Conservation (phyloP, 441 rosid genomes). For the Euphorbia schlechtendalii region DNA sequence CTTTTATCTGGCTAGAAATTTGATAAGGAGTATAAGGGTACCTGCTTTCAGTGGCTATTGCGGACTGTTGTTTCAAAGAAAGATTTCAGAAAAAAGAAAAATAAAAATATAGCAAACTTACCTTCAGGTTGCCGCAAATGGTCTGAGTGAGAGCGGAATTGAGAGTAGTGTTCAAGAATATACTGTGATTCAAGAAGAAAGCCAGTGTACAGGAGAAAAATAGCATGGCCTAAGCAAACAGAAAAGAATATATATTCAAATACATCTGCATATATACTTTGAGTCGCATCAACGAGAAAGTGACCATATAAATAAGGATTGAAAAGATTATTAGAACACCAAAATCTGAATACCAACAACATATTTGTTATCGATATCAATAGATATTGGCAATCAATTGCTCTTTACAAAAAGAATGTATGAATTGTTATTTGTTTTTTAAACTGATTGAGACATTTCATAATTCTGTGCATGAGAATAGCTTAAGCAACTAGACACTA, state of each 20-base stretch:
- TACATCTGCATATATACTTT: constrained; percentile 1
- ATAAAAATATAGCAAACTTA: constrained; percentile 19
- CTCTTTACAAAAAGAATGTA: background rate
- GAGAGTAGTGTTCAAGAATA: too few species aligned
- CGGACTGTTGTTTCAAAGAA: too few species aligned
- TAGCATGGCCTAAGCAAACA: constrained; percentile 52
- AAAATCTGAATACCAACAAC: too few species aligned
- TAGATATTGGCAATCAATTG: background rate
- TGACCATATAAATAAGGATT: constrained; percentile 2
- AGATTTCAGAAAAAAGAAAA: too few species aligned
- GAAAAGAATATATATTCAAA: constrained; percentile 8
- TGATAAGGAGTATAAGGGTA: constrained; percentile 17
- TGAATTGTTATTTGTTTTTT: too few species aligned
- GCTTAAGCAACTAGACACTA: background rate
- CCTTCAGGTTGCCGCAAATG: too few species aligned
- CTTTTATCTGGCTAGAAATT: constrained; percentile 13
- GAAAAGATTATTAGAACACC: too few species aligned
- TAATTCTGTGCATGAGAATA: background rate
- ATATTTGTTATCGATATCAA: background rate
- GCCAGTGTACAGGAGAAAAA: constrained; percentile 75
- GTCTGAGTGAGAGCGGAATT: too few species aligned
- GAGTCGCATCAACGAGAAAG: background rate
- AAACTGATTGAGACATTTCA: too few species aligned
- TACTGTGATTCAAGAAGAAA: constrained; percentile 90
- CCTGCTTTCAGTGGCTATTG: constrained; percentile 86